Percentiles rank a stretch among this genome's conserved stretches.
Conservation (phyloP, 2,329 filamentous ascomycete species). For the Aspergillus quadrilineatus region DNA sequence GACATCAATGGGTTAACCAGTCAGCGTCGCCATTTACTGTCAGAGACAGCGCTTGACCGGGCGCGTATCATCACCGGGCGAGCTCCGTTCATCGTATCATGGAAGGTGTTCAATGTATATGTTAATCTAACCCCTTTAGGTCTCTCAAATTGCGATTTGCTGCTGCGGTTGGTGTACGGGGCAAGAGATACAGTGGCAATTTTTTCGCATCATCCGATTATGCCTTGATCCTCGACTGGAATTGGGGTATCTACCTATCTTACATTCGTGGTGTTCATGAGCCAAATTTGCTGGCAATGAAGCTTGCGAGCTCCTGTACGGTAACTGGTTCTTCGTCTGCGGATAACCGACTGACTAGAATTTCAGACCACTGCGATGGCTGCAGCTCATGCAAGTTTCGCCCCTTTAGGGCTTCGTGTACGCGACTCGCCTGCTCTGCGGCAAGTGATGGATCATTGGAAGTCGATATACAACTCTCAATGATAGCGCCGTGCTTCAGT, state of each 20-base stretch:
- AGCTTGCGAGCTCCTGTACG: slow-evolving; percentile 26
- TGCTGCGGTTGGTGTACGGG: neutral
- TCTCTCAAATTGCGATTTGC: neutral
- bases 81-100: neutral
- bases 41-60: no score
- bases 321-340: slow-evolving; percentile 15
- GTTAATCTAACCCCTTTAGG: neutral
- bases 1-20: no score
- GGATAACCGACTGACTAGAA: slow-evolving; percentile 23
- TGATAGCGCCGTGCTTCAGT: slow-evolving; percentile 41
- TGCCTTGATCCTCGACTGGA: neutral
- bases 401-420: slow-evolving; percentile 36
- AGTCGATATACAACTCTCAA: slow-evolving; percentile 41
- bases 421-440: slow-evolving; percentile 32
- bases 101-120: neutral
- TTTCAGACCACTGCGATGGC: slow-evolving; percentile 27
- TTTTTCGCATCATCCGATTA: neutral
- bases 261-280: slow-evolving; percentile 2
- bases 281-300: slow-evolving; percentile 29
- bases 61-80: neutral
- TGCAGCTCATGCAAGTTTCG: slow-evolving; percentile 52
- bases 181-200: neutral
- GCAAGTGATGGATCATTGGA: slow-evolving; percentile 34
- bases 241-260: slow-evolving; percentile 1
- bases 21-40: no score